Base-by-base conservation (phyloP, 2,329 filamentous ascomycete genomes). In the Cladosporium sphaerospermum region DNA sequence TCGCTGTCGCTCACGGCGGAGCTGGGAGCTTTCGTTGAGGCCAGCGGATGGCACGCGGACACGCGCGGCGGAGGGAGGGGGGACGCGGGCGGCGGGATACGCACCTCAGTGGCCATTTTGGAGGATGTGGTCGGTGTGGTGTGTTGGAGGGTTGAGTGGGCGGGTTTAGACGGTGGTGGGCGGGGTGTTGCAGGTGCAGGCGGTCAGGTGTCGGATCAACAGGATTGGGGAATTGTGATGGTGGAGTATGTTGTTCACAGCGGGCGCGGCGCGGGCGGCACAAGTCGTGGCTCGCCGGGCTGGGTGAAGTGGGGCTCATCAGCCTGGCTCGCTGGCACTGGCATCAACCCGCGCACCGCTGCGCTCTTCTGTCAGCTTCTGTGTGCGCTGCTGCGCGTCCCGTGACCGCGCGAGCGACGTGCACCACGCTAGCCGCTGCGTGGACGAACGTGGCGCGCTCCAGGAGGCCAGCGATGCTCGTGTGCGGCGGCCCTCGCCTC, bases 81-180 rank as follows among this genome's bases (percentile, higher is more conserved):
- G 68, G 69, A 60, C 57, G 56, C 57, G 61, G 59, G 61, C 61
- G 59, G 64, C 59, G 59, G 59, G 60, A 66, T 70, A 76, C 80
- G 67, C 79, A 84, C 81, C 75, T 84, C 81, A 74, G 78, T 79
- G 71, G 78, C 77, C 80, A 83, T 83, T 69, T 67, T 80, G 70
- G 65, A 59, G 62, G 47, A 61, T 64, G 40, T 52, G 49, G 31
- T 5, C 41, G 36, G 49, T 33, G 32, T 32, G 23, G 33, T 46
- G 9, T 34, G 23, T 33, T n/a, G 34, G 23, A 4, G 9, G 44
- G 44, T 34, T 6, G 2, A 14, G 18, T 31, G 45, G 36, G 14
- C 9, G 49, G 3, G 41, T 39, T n/a, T 43, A 16, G 32, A 13
- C 3, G 28, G 31, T 42, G 32, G 37, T 42, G 48, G 13, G 18